Evolutionary conservation across 2,329 filamentous ascomycete species (phyloP).

Genomic region (Aspergillus ochraceoroseus): DNA sequence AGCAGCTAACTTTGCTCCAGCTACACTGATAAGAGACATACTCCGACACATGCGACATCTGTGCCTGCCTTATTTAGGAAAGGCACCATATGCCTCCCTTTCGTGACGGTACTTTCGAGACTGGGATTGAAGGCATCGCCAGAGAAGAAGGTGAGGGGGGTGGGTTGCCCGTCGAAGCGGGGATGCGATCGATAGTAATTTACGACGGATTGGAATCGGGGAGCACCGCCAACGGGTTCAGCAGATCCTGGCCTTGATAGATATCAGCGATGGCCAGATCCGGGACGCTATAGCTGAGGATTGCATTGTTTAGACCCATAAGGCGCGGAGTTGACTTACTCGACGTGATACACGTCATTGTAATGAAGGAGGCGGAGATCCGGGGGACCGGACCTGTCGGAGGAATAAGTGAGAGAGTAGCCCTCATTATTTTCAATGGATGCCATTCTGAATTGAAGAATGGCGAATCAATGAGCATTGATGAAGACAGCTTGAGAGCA

Average conservation of each 20-base stretch:
- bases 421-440: conserved; percentile 31
- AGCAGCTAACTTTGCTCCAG: not conserved
- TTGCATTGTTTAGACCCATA: too few species aligned
- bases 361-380: conserved; percentile 81
- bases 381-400: conserved; percentile 49
- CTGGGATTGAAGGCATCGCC: conserved; percentile 92
- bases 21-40: conserved; percentile 43
- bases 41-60: conserved; percentile 74
- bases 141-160: conserved; percentile 75
- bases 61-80: conserved; percentile 73
- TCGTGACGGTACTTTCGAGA: conserved; percentile 81
- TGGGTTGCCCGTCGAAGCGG: conserved; percentile 59
- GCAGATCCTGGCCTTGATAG: conserved; percentile 55
- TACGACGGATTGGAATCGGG: conserved; percentile 72
- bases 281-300: too few species aligned
- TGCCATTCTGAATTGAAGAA: conserved; percentile 23
- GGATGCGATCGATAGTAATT: conserved; percentile 66
- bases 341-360: conserved; percentile 92
- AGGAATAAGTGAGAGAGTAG: conserved; percentile 42
- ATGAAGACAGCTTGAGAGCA: not conserved
- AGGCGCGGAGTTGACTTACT: conserved; percentile 49
- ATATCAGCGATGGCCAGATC: not conserved
- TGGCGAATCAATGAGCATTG: too few species aligned
- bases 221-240: conserved; percentile 75
- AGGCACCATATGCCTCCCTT: conserved; percentile 85